phyloP scores from a whole-genome alignment of 208 protist genomes.

The Acanthamoeba lenticulata region DNA sequence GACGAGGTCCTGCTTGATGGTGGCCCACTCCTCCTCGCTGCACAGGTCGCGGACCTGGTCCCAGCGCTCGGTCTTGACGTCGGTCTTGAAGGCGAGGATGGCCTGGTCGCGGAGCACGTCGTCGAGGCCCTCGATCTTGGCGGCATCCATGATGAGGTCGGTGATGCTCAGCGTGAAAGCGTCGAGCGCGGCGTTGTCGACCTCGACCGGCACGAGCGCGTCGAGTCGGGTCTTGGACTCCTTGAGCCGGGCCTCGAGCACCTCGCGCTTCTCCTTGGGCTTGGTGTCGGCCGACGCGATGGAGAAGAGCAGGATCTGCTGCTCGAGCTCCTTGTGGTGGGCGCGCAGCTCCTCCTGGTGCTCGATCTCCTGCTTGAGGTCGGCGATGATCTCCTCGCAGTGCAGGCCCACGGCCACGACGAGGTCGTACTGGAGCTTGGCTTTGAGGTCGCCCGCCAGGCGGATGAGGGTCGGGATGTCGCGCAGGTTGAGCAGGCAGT shows the following conservation, averaged over 20 bases:
- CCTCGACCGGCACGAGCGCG: not conserved
- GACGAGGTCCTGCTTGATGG: constrained; percentile 74
- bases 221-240: not conserved
- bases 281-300: not conserved
- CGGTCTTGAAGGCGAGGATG: constrained; percentile 72
- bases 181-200: constrained; percentile 3
- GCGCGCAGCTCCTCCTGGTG: constrained; percentile 56
- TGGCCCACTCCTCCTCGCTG: constrained; percentile 69
- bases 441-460: not conserved
- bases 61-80: constrained; percentile 62
- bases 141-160: constrained; percentile 71
- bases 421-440: constrained; percentile 60
- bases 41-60: constrained; percentile 71
- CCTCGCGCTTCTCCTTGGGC: constrained; percentile 9
- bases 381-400: constrained; percentile 62
- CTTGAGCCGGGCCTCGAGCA: not conserved
- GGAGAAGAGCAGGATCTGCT: constrained; percentile 43
- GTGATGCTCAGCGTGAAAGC: constrained; percentile 20
- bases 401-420: constrained; percentile 69
- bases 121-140: constrained; percentile 68
- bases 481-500: constrained; percentile 41
- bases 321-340: constrained; percentile 59
- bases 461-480: constrained; percentile 7
- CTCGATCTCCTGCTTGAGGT: constrained; percentile 59
- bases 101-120: constrained; percentile 62